Conservation (phyloP, 1,284 basidiomycete species). For the Testicularia cyperi region DNA sequence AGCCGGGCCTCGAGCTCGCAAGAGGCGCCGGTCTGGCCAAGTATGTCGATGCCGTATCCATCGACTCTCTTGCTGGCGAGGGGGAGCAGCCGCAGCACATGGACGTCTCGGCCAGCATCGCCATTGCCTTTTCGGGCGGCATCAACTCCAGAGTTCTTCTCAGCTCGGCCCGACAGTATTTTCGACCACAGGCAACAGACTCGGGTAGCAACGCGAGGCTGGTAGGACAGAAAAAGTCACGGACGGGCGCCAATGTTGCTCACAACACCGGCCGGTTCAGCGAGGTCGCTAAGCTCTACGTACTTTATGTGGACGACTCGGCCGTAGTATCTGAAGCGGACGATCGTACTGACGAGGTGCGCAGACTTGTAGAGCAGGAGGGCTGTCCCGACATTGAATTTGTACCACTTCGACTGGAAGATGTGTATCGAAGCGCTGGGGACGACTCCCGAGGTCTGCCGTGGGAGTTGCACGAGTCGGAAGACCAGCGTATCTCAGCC, state of each 20-base stretch:
- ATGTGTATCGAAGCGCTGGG: constrained; percentile 11
- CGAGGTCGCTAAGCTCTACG: constrained; percentile 45
- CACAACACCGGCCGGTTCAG: constrained; percentile 10
- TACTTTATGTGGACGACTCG: constrained; percentile 48
- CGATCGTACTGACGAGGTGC: constrained; percentile 18
- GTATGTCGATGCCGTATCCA: constrained; percentile 19
- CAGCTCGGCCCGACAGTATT: constrained; percentile 18
- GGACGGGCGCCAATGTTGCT: not conserved
- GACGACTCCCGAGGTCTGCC: not conserved
- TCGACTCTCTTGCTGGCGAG: not conserved
- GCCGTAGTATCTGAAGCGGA: constrained; percentile 10
- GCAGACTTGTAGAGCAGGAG: constrained; percentile 31
- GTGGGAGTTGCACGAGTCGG: constrained; percentile 4
- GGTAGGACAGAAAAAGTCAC: not conserved
- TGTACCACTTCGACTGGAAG: constrained; percentile 33
- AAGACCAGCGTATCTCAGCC: constrained; percentile 9
- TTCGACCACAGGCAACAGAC: constrained; percentile 10
- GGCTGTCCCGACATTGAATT: constrained; percentile 29
- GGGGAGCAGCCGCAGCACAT: too few relatives aligned
- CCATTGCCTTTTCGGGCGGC: constrained; percentile 22
- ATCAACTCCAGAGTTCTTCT: constrained; percentile 18
- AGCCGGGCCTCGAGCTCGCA: constrained; percentile 38
- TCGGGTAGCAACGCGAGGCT: not conserved
- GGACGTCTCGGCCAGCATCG: constrained; percentile 23
- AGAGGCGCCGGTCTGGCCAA: constrained; percentile 45